These are phyloP conservation scores for Westerdykella sp. DNA, from an alignment of 2,329 filamentous ascomycete genomes.

Conservation along the genomic window DNA sequence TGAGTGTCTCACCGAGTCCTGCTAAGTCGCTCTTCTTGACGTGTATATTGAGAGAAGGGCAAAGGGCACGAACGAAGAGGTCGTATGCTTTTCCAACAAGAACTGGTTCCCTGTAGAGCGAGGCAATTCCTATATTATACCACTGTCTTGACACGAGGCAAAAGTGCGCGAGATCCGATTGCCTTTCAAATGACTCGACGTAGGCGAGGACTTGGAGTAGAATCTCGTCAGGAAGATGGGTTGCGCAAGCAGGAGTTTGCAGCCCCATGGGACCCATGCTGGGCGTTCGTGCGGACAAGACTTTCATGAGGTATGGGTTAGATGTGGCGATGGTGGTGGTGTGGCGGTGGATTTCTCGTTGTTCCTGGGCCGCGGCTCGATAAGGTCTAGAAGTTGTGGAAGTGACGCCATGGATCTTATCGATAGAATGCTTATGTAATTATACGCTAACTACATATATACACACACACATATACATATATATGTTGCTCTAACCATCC, in stretches of 20 bases:
- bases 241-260: conserved; percentile 7
- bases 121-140: conserved; percentile 48
- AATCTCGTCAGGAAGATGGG: conserved; percentile 51
- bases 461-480: no score
- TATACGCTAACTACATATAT: no score
- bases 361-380: neutral
- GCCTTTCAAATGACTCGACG: conserved; percentile 35
- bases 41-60: conserved; percentile 46
- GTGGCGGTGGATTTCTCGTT: neutral
- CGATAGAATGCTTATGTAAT: no score
- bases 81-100: conserved; percentile 50
- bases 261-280: neutral
- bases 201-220: conserved; percentile 46
- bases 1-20: no score
- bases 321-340: conserved; percentile 2
- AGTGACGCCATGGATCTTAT: neutral
- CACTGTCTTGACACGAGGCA: conserved; percentile 47
- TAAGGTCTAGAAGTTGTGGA: neutral
- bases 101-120: conserved; percentile 49
- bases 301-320: neutral
- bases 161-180: conserved; percentile 46
- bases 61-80: conserved; percentile 50
- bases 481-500: no score
- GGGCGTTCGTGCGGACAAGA: neutral
- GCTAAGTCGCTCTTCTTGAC: conserved; percentile 46